Evolutionary conservation across 208 protist species (phyloP).

Genomic region (Angomonas desouzai): DNA sequence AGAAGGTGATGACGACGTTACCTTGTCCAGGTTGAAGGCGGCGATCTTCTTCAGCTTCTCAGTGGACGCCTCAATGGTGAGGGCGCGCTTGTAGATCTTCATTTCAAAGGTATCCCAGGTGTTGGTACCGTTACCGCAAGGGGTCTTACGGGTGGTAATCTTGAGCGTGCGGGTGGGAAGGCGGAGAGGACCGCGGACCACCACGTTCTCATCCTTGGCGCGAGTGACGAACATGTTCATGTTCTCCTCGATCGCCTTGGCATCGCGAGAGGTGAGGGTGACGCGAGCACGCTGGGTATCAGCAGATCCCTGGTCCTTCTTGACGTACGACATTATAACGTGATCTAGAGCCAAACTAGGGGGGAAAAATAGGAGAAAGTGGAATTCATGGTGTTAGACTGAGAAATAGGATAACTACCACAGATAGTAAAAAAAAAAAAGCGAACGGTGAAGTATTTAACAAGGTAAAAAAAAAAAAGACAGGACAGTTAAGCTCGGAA

Average conservation of each 20-base stretch:
- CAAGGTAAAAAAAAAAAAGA: too few relatives aligned
- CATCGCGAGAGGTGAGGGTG: constrained; percentile 96
- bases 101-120: constrained; percentile 99
- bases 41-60: constrained; percentile 92
- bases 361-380: constrained; percentile 2
- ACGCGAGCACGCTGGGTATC: constrained; percentile 94
- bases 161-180: constrained; percentile 98
- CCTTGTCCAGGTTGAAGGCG: constrained; percentile 81
- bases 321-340: constrained; percentile 77
- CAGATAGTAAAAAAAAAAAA: too few relatives aligned
- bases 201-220: constrained; percentile 94
- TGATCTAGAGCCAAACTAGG: constrained; percentile 51
- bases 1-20: constrained; percentile 88
- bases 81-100: constrained; percentile 99
- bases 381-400: too few relatives aligned
- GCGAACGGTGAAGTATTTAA: too few relatives aligned
- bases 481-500: too few relatives aligned
- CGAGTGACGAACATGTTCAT: constrained; percentile 92
- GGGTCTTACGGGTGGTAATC: constrained; percentile 98
- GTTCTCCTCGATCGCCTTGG: constrained; percentile 97
- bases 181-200: constrained; percentile 97
- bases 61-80: constrained; percentile 94
- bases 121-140: constrained; percentile 99
- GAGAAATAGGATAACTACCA: too few relatives aligned
- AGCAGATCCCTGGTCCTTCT: constrained; percentile 56